Evolutionary conservation across 192 early-diverging fungal genomes (phyloP).

Genomic region (Backusella luteola): DNA sequence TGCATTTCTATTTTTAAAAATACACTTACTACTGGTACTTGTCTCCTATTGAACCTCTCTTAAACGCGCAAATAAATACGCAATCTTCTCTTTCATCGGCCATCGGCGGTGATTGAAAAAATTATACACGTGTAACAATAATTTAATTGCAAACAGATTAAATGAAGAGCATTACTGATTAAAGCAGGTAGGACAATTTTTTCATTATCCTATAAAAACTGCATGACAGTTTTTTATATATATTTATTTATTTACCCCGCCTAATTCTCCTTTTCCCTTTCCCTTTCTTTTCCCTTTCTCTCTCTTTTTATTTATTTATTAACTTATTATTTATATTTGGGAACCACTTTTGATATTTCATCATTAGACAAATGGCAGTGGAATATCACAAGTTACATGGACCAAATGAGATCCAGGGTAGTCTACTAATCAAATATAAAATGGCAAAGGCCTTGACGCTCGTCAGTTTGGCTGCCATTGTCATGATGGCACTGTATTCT

Average conservation of each 20-base stretch:
- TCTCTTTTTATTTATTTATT: neutral
- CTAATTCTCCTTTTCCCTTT: neutral
- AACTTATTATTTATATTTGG: neutral
- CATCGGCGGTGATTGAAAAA: neutral
- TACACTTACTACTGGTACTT: neutral
- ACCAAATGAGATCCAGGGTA: neutral
- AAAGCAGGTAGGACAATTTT: neutral
- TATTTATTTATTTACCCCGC: neutral
- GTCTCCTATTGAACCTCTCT: neutral
- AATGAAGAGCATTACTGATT: neutral
- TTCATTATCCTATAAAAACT: slow-evolving; percentile 11
- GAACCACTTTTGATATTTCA: neutral
- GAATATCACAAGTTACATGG: slow-evolving; percentile 2
- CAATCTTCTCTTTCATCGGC: neutral
- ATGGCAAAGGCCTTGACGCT: slow-evolving; percentile 27
- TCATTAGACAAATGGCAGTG: slow-evolving; percentile 1
- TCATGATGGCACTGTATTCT: slow-evolving; percentile 23
- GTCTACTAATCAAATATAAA: slow-evolving; percentile 27
- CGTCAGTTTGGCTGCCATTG: slow-evolving; percentile 30
- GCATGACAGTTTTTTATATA: neutral
- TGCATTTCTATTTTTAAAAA: neutral
- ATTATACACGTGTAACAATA: neutral
- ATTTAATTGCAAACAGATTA: neutral
- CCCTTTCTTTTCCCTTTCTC: neutral
- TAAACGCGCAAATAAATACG: neutral